Percentiles rank a stretch among this genome's conserved stretches.
These are phyloP conservation scores for Penicillium cosmopolitanum DNA, from an alignment of 495 filamentous ascomycete genomes.

Conservation along the genomic window DNA sequence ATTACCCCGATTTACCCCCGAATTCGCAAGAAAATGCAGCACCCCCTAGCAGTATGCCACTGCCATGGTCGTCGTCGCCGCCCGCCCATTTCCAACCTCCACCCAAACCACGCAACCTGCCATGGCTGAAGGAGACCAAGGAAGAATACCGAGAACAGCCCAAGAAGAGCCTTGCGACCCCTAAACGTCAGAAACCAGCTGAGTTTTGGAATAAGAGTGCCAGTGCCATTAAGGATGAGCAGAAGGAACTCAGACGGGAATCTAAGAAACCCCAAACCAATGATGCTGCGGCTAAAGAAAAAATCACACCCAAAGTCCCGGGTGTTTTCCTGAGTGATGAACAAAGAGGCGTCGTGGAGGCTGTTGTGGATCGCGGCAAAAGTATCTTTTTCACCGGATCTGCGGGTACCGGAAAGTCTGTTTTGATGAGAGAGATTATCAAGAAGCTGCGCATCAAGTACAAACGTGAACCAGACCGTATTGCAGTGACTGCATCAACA, in stretches of 20 bases:
- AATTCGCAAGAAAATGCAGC: constrained; percentile 34
- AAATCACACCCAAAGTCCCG: constrained; percentile 43
- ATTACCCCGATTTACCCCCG: constrained; percentile 47
- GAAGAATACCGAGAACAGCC: constrained; percentile 31
- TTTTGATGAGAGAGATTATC: constrained; percentile 91
- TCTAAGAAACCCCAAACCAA: constrained; percentile 55
- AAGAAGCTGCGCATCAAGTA: constrained; percentile 75
- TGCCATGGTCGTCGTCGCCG: constrained; percentile 69
- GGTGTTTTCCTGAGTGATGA: constrained; percentile 79
- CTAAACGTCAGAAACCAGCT: constrained; percentile 47
- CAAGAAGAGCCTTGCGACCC: constrained; percentile 30
- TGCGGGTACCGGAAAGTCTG: constrained; percentile 96
- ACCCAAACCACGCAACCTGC: constrained; percentile 56
- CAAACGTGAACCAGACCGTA: constrained; percentile 70
- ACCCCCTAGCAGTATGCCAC: constrained; percentile 55
- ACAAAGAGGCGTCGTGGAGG: constrained; percentile 77
- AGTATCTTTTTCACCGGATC: constrained; percentile 99
- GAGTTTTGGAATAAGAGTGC: constrained; percentile 81
- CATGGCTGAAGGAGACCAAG: constrained; percentile 53
- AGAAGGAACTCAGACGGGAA: constrained; percentile 70
- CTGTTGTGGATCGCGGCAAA: constrained; percentile 73
- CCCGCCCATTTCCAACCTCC: constrained; percentile 50
- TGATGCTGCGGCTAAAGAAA: constrained; percentile 17
- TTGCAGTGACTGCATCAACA: constrained; percentile 94
- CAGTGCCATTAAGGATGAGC: constrained; percentile 80